Evolutionary conservation across 306 rosid genomes (phyloP).

Genomic region (Aeschynomene evenia): DNA sequence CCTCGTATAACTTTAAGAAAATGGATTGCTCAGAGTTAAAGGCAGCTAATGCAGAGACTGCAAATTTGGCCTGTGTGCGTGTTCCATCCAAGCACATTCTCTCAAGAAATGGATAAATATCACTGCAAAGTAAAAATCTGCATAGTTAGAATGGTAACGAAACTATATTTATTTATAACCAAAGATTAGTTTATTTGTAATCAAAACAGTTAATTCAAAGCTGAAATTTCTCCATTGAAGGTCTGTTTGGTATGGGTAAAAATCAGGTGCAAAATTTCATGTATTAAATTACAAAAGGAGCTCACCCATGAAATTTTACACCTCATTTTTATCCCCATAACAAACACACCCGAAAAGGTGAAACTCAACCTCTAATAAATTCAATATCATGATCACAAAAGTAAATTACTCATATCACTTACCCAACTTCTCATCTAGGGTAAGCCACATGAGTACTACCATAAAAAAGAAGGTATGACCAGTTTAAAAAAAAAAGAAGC

Average conservation of each 20-base stretch:
- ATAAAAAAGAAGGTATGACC: neutral
- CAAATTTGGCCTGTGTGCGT: slow-evolving; percentile 73
- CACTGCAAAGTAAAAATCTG: slow-evolving; percentile 46
- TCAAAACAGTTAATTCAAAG: neutral
- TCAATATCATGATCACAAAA: neutral
- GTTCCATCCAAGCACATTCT: slow-evolving; percentile 70
- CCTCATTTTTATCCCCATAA: too few species aligned
- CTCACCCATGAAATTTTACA: too few species aligned
- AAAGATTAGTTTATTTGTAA: slow-evolving; percentile 2
- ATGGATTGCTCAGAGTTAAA: slow-evolving; percentile 47
- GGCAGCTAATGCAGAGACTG: slow-evolving; percentile 71
- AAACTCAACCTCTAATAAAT: neutral
- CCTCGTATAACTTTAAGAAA: slow-evolving; percentile 63
- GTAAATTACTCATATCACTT: neutral
- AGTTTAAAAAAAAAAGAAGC: neutral
- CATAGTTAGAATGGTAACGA: slow-evolving; percentile 15
- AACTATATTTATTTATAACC: neutral
- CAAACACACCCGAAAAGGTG: neutral
- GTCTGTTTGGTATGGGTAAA: too few species aligned
- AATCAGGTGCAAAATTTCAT: too few species aligned
- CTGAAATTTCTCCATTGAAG: slow-evolving; percentile 5
- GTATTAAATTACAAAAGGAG: too few species aligned
- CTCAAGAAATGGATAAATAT: slow-evolving; percentile 64
- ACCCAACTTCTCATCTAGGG: slow-evolving; percentile 2
- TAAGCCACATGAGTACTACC: neutral